Evolutionary conservation across 176 grass and related monocot species (phyloP), one percentile per base, ranked within the genome.

Genomic region (Musa troglodytarum): DNA sequence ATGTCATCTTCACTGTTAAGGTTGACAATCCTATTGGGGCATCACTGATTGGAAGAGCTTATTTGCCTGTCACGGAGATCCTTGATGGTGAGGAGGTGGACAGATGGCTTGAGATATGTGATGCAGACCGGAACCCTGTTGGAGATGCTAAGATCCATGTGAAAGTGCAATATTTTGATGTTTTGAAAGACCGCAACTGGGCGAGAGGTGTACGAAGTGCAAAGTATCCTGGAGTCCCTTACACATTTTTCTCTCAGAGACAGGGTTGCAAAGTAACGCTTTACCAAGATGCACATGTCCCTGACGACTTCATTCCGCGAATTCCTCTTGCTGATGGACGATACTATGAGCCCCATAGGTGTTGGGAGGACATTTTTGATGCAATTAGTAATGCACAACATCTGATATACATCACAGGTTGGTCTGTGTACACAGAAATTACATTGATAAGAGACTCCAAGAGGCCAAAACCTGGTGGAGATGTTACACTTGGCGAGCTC

Each of bases 1-100:
- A 87, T 73, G 73, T 99, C 75, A 86, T 91, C 20, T 99, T 99
- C 88, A 89, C 95, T 20, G 82, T 99, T 77, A 99, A 99, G 84
- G 55, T 71, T 3, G 86, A 87, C 68, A 82, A 89, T 59, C 24
- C 90, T 49, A 81, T 99, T 73, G 72, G 95, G 56, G 95, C 95
- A 78, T 72, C 81, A 69, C 75, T 99, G 78, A 84, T 99, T 69
- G 95, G 95, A 55, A 85, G 90, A 55, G 95, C 95, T 57, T 94
- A 89, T 81, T 84, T 99, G 71, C 61, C 75, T 77, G 75, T 77
- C 49, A 28, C 3, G 17, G 75, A 77, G 62, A 51, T 77, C 28
- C 75, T 77, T 53, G 0, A 25, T 65, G 75, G 75, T 52, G 49
- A 51, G n/a, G 75, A 77, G 61, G 75, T 77, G 43, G 61, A 77